A percentile compares a stretch with the other conserved stretches of the same genome.
These are phyloP conservation scores for Entomortierella beljakovae DNA, from an alignment of 192 early-diverging fungal genomes.

Conservation along the genomic window DNA sequence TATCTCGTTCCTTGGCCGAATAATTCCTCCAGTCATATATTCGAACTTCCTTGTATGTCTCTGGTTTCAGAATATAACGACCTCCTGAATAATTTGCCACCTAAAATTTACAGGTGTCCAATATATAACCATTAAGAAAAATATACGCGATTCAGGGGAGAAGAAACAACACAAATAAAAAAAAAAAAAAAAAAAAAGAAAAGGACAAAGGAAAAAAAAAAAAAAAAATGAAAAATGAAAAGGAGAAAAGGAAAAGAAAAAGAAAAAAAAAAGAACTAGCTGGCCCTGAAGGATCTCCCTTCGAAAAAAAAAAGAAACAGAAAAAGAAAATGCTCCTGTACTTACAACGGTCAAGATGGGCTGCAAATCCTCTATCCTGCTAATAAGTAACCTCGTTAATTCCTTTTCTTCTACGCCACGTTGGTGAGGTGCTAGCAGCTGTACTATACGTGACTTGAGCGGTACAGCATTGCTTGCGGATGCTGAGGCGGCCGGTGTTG, in stretches of 20 bases:
- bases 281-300: too few species aligned
- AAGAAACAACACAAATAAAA: too few species aligned
- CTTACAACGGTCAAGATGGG: slow-evolving; percentile 31
- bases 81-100: slow-evolving; percentile 26
- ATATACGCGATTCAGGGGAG: too few species aligned
- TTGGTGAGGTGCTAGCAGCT: slow-evolving; percentile 29
- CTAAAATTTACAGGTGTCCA: slow-evolving; percentile 1
- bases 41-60: slow-evolving; percentile 61
- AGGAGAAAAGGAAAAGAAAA: too few species aligned
- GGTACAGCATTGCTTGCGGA: slow-evolving; percentile 31
- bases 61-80: slow-evolving; percentile 59
- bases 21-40: slow-evolving; percentile 66
- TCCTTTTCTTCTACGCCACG: slow-evolving; percentile 34
- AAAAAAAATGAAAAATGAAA: neutral
- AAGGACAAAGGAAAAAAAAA: neutral
- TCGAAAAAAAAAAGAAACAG: neutral
- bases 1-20: slow-evolving; percentile 43
- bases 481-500: slow-evolving; percentile 11
- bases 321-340: neutral
- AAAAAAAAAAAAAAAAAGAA: too few species aligned
- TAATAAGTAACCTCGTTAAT: slow-evolving; percentile 10
- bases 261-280: too few species aligned
- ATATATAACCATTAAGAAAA: too few species aligned
- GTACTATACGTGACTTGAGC: slow-evolving; percentile 39
- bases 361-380: slow-evolving; percentile 20